Percentiles rank a stretch among this genome's conserved stretches.
phyloP scores from a whole-genome alignment of 1,284 basidiomycete species.

The Cryptococcus sp. region DNA sequence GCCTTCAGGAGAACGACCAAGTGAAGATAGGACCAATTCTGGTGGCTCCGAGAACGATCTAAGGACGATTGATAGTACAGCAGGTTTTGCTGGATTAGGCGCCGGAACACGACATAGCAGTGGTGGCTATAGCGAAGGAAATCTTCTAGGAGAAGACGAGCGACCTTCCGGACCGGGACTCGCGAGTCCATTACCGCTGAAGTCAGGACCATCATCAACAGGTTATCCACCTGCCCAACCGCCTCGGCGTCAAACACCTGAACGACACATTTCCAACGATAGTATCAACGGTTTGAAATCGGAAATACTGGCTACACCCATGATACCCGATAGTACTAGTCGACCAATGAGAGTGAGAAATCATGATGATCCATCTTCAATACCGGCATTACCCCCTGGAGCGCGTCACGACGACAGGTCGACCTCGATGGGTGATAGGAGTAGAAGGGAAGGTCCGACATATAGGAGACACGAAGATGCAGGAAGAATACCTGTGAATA shows the following conservation, averaged over 20 bases:
- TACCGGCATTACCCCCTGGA: slow-evolving; percentile 14
- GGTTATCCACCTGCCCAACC: not conserved
- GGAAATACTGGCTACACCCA: not conserved
- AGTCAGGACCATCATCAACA: slow-evolving; percentile 1
- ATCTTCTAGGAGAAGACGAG: slow-evolving; percentile 2
- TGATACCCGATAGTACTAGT: not conserved
- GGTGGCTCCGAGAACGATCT: not conserved
- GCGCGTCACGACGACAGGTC: slow-evolving; percentile 1
- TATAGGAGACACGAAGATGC: slow-evolving; percentile 30
- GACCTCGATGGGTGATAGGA: slow-evolving; percentile 1
- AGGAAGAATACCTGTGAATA: slow-evolving; percentile 11
- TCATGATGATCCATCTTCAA: slow-evolving; percentile 14
- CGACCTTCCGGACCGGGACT: slow-evolving; percentile 11
- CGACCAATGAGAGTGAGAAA: slow-evolving; percentile 20
- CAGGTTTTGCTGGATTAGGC: slow-evolving; percentile 16
- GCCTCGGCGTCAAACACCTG: too few relatives aligned
- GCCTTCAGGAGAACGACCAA: not conserved
- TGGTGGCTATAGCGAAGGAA: not conserved
- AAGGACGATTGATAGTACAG: slow-evolving; percentile 2
- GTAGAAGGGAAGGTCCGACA: slow-evolving; percentile 9
- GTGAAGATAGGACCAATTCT: not conserved
- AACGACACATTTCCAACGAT: not conserved
- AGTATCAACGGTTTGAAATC: not conserved
- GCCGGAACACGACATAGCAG: not conserved
- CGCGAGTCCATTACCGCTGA: slow-evolving; percentile 17